Evolutionary conservation across 306 rosid genomes (phyloP).

Genomic region (Pyrus bretschneideri): DNA sequence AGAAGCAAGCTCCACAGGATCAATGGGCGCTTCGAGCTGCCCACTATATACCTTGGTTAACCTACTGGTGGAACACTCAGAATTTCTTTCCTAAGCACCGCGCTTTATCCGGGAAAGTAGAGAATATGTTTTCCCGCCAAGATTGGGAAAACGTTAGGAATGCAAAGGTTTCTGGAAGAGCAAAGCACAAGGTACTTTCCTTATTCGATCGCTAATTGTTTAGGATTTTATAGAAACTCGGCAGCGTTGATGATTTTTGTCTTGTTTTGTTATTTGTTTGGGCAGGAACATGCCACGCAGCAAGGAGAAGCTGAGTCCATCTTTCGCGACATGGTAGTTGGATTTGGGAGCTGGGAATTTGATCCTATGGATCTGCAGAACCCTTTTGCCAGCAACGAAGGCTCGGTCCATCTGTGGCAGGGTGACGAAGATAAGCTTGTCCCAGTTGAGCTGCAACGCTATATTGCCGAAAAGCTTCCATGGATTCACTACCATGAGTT

Average conservation of each 20-base stretch:
- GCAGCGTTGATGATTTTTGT: background rate
- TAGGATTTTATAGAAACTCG: background rate
- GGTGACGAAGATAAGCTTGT: conserved; percentile 48
- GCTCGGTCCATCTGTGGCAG: conserved; percentile 63
- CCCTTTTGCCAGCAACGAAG: conserved; percentile 38
- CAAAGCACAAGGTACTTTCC: conserved; percentile 18
- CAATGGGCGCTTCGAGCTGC: conserved; percentile 49
- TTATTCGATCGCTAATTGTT: background rate
- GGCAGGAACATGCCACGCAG: conserved; percentile 32
- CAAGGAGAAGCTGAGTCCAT: conserved; percentile 55
- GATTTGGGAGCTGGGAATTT: conserved; percentile 63
- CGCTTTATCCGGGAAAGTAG: conserved; percentile 8
- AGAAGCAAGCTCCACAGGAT: conserved; percentile 25
- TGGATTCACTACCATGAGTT: conserved; percentile 71
- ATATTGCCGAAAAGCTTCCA: conserved; percentile 41
- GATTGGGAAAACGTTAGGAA: conserved; percentile 24
- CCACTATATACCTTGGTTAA: conserved; percentile 44
- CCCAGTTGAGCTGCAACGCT: conserved; percentile 33
- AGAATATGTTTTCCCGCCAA: conserved; percentile 23
- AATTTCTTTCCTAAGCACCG: conserved; percentile 43
- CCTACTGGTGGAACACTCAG: conserved; percentile 51
- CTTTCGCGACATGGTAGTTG: conserved; percentile 37
- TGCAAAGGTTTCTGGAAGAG: background rate
- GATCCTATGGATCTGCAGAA: conserved; percentile 44
- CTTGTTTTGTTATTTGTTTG: background rate